A percentile compares a stretch with the other conserved stretches of the same genome.
Conservation (phyloP, 2,329 filamentous ascomycete species). For the Colletotrichum sp. region DNA sequence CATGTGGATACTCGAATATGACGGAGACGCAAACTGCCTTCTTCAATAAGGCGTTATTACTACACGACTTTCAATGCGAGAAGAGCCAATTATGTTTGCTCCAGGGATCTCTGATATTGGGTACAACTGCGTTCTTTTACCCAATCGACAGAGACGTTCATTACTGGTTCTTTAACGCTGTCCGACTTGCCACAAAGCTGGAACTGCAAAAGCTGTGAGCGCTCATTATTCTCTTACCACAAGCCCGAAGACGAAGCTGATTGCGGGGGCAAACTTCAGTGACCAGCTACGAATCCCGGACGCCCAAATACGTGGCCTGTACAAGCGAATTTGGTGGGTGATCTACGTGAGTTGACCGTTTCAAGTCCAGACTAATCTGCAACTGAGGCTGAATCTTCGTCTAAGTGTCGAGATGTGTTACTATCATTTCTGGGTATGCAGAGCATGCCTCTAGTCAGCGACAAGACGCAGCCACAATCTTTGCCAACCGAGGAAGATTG, state of each 20-base stretch:
- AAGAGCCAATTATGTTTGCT: neutral
- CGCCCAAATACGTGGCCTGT: neutral
- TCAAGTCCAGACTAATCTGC: neutral
- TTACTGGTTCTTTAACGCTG: neutral
- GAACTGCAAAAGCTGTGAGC: neutral
- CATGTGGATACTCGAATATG: neutral
- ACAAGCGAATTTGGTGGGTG: neutral
- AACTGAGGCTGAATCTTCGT: neutral
- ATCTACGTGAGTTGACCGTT: neutral
- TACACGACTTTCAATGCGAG: neutral
- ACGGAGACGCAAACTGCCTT: neutral
- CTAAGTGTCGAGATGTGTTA: neutral
- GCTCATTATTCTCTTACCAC: no score
- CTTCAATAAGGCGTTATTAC: neutral
- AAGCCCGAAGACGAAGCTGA: neutral
- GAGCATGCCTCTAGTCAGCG: neutral
- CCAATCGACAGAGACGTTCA: neutral
- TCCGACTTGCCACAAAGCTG: neutral
- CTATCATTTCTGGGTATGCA: neutral
- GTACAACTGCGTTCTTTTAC: neutral
- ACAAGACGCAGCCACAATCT: neutral
- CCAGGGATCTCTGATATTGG: neutral
- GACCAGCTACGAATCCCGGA: neutral
- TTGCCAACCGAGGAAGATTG: neutral
- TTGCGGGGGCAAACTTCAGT: fast-evolving